Evolutionary conservation across 1,139 yeast species (phyloP), one percentile per base, ranked within the genome.

Genomic region (Pichia inconspicua): DNA sequence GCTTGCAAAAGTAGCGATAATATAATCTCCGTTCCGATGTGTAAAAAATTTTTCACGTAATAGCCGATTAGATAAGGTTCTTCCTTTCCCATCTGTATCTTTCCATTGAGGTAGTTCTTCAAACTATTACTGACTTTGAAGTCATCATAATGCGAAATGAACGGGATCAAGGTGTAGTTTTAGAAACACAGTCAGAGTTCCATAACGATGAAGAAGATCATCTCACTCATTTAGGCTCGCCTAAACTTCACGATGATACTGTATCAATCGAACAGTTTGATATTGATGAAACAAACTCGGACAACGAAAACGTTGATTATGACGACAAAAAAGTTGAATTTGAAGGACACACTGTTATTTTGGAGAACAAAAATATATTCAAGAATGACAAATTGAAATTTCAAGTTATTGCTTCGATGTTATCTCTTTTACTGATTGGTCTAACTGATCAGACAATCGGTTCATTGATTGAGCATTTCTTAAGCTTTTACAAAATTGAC

Each of bases 391-490:
- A 51, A 40, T 42, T 80, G 71, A 64, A 74, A 53, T 37, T 59
- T 7, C 84, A 80, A 59, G 66, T 79, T 22, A 1, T 66, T 0
- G 58, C 72, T 0, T 61, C 72, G 0, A 74, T 67, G 50, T 36
- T 63, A 3, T 62, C 71, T 1, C 73, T 78, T 55, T 60, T 68
- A 2, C 55, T 76, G 5, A 65, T 77, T 51, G 85, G 85, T 0
- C 57, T 78, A n/a, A 69, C 73, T 2, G 84, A 80, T 51, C 84
- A 78, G 58, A 69, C 81, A 0, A 66, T 78, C 14, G 84, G 84
- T 0, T 71, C 84, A 0, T 61, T 79, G 42, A 67, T 80, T 45
- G 82, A 83, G 1, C 66, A 70, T 40, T 55, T 79, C 30, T 73
- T 77, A 48, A 60, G 60, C 4, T 60, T 72, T 43, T 80, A 77